These are phyloP conservation scores for Wallacemonas sp. DNA, from an alignment of 208 protist species.

Conservation along the genomic window DNA sequence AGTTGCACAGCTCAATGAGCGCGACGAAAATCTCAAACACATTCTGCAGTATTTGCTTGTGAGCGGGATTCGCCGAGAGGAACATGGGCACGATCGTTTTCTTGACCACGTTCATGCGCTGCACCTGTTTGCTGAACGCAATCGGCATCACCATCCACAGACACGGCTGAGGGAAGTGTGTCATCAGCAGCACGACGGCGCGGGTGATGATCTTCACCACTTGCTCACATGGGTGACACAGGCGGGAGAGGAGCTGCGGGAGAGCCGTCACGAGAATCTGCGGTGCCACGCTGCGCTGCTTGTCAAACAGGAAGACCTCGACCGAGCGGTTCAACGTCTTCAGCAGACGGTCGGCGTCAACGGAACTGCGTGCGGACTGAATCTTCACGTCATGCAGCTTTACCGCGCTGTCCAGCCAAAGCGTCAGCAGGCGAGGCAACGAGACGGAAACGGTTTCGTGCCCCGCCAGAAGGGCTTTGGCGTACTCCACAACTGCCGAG, in stretches of 20 bases:
- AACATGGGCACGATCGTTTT: conserved; percentile 56
- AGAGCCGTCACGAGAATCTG: conserved; percentile 72
- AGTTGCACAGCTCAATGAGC: conserved; percentile 81
- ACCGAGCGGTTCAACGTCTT: conserved; percentile 24
- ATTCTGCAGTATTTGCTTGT: conserved; percentile 43
- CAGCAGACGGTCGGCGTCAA: conserved; percentile 20
- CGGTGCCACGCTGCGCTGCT: conserved; percentile 33
- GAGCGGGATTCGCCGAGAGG: conserved; percentile 19
- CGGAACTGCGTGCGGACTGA: conserved; percentile 7
- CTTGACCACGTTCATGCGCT: conserved; percentile 38
- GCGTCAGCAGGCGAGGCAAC: conserved; percentile 94
- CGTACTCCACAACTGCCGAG: conserved; percentile 82
- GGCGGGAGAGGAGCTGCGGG: conserved; percentile 91
- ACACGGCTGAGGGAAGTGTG: conserved; percentile 80
- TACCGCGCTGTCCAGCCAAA: conserved; percentile 91
- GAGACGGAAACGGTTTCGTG: conserved; percentile 87
- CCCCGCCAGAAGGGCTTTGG: conserved; percentile 77
- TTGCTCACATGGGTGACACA: conserved; percentile 56
- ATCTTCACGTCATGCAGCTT: conserved; percentile 6
- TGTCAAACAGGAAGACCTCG: conserved; percentile 11
- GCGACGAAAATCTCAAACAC: conserved; percentile 62
- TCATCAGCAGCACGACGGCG: conserved; percentile 67
- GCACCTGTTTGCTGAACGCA: conserved; percentile 52
- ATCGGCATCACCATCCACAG: conserved; percentile 89
- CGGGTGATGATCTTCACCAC: conserved; percentile 61